Evolutionary conservation across 2,329 filamentous ascomycete species (phyloP), one percentile per base, ranked within the genome.

Genomic region (Hawksworthiomyces lignivorus): DNA sequence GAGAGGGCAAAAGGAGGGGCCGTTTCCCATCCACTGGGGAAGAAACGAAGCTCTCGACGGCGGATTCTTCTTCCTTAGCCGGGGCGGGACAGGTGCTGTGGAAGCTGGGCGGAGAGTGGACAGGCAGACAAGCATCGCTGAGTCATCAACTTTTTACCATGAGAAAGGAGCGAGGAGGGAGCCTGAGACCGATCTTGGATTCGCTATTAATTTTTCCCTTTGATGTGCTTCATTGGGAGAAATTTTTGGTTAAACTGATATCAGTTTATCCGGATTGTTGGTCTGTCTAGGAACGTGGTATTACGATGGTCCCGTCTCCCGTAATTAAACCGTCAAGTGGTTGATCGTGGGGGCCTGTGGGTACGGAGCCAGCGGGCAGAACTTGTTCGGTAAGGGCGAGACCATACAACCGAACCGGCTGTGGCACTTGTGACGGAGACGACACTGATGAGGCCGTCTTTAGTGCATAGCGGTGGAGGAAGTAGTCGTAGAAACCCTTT

Each of bases 401-500:
- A 46, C 87, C 92, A 62, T 87, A 78, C 50, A 82, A 64, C 49
- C 72, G 64, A 56, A 75, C 60, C 54, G 65, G 58, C 10, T 22
- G 29, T 5, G 39, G 19, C 18, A 4, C 15, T 4, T 27, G 27
- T 14, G 14, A 11, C 22, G 36, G 17, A 5, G 24, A 19, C 7
- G 22, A 9, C 8, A 15, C 7, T 10, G 24, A 8, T 9, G 18
- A 7, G 8, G 46, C 43, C 12, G 31, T 35, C 61, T 62, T 72
- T 60, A 73, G 58, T 39, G 65, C 60, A 54, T 89, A 94, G 52
- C 82, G 78, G 55, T 82, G 77, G 57, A 98, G 66, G 62, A 95
- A 98, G 61, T 81, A 84, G 67, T 98, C 92, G 69, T 98, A 98
- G 66, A 94, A 98, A 24, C 92, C 92, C 62, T 87, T 94, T 43